These are phyloP conservation scores for Salvia rosmarinus DNA, from an alignment of 257 asterid genomes.

Conservation along the genomic window DNA sequence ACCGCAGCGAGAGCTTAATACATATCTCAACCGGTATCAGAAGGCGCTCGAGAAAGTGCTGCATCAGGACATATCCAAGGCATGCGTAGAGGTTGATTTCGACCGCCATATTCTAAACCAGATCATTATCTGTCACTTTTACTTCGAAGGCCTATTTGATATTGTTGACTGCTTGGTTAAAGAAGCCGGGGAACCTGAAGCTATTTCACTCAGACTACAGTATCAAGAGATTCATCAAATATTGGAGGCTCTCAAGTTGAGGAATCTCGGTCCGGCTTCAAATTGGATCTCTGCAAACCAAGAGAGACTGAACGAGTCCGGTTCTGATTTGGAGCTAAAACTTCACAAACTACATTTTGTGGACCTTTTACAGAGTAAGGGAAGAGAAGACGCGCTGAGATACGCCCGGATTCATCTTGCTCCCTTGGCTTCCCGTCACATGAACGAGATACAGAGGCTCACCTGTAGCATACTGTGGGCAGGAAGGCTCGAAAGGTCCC, in stretches of 20 bases:
- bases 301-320: slow-evolving; percentile 41
- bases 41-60: slow-evolving; percentile 49
- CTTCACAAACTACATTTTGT: slow-evolving; percentile 54
- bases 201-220: slow-evolving; percentile 45
- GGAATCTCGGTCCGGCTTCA: slow-evolving; percentile 59
- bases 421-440: slow-evolving; percentile 49
- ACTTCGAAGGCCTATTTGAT: slow-evolving; percentile 54
- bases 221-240: slow-evolving; percentile 57
- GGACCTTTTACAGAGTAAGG: slow-evolving; percentile 45
- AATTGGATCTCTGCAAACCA: slow-evolving; percentile 54
- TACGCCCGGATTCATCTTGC: slow-evolving; percentile 48
- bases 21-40: slow-evolving; percentile 43
- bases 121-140: slow-evolving; percentile 55
- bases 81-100: slow-evolving; percentile 49
- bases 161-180: slow-evolving; percentile 49
- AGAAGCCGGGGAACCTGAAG: slow-evolving; percentile 61
- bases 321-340: slow-evolving; percentile 52
- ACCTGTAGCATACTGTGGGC: slow-evolving; percentile 60
- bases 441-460: slow-evolving; percentile 56
- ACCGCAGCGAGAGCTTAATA: slow-evolving; percentile 44
- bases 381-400: slow-evolving; percentile 44
- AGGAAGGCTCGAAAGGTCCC: slow-evolving; percentile 56
- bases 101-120: slow-evolving; percentile 48
- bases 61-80: slow-evolving; percentile 57
- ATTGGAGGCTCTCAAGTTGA: slow-evolving; percentile 46